phyloP scores from a whole-genome alignment of 2,329 filamentous ascomycete genomes.

The Colletotrichum phormii region DNA sequence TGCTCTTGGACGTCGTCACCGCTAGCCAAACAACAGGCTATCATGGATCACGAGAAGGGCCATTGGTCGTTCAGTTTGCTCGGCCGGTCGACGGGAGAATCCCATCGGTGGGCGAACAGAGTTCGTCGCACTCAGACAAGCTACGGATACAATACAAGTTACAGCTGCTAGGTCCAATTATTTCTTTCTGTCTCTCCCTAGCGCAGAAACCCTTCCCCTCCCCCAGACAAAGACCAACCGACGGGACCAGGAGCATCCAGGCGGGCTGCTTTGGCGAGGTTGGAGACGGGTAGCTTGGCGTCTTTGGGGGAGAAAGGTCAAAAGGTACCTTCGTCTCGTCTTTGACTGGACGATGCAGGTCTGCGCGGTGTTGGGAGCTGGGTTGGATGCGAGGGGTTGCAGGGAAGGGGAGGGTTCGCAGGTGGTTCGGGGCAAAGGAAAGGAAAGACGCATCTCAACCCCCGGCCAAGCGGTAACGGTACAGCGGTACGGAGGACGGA shows the following conservation, averaged over 20 bases:
- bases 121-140: not conserved
- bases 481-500: not conserved
- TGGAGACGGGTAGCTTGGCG: conserved; percentile 1
- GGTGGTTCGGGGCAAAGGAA: conserved; percentile 38
- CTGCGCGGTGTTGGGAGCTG: conserved; percentile 2
- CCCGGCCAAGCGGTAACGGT: conserved; percentile 37
- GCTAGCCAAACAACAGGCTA: conserved; percentile 29
- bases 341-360: conserved; percentile 15
- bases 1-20: conserved; percentile 36
- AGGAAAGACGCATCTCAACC: conserved; percentile 30
- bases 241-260: conserved; percentile 28
- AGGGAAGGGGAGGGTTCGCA: conserved; percentile 31
- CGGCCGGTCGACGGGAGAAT: conserved; percentile 12
- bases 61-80: not conserved
- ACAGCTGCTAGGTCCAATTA: not conserved
- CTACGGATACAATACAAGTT: not conserved
- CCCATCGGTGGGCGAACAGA: not conserved
- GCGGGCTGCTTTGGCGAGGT: not conserved
- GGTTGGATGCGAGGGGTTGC: conserved; percentile 26
- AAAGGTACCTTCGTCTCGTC: not conserved
- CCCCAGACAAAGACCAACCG: conserved; percentile 28
- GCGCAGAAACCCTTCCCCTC: conserved; percentile 1
- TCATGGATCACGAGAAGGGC: conserved; percentile 22
- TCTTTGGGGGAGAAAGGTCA: not conserved
- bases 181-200: not conserved